These are phyloP conservation scores for Withania somnifera DNA, from an alignment of 305 asterid genomes.

Conservation along the genomic window DNA sequence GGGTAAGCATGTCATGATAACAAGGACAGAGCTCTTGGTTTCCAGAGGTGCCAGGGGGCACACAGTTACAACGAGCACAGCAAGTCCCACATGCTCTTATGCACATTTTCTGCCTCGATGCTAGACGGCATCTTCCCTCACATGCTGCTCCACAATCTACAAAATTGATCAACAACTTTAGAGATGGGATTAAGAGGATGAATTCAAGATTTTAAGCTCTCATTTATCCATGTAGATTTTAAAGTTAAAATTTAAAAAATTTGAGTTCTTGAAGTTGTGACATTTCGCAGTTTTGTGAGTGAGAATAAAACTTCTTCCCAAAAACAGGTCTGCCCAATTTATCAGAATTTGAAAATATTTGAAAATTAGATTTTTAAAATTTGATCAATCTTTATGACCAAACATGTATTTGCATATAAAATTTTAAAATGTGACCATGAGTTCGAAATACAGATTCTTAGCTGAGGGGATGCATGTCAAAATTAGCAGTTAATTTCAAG, in stretches of 20 bases:
- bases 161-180: background rate
- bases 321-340: too few species aligned
- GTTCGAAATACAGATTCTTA: background rate
- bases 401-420: too few species aligned
- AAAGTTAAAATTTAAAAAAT: too few species aligned
- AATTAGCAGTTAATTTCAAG: background rate
- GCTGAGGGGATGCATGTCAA: background rate
- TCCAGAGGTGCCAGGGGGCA: conserved; percentile 44
- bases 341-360: background rate
- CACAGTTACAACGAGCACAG: conserved; percentile 38
- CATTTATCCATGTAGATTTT: too few species aligned
- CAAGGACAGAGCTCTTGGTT: conserved; percentile 31
- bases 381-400: background rate
- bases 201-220: background rate
- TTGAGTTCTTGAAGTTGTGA: too few species aligned
- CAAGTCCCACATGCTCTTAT: conserved; percentile 46
- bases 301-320: too few species aligned
- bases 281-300: too few species aligned
- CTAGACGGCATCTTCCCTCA: conserved; percentile 17
- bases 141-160: conserved; percentile 31
- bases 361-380: background rate
- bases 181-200: too few species aligned
- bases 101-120: conserved; percentile 31
- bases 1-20: conserved; percentile 27
- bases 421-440: background rate